Base-by-base conservation (phyloP, 2,329 filamentous ascomycete genomes). In the Teratosphaeria epicoccoides region DNA sequence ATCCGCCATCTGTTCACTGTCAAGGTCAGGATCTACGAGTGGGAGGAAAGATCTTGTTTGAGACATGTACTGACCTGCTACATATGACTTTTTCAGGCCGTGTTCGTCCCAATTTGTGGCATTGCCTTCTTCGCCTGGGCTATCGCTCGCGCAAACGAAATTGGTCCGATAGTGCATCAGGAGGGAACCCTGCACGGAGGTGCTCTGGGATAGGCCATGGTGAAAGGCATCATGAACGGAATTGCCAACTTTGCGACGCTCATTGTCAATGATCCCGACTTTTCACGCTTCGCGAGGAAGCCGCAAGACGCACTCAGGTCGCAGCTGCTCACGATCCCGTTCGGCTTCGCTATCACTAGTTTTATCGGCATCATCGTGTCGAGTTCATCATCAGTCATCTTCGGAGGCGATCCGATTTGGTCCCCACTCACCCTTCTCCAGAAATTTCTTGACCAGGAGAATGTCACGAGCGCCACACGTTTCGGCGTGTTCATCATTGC, bases 1-100 rank as follows among this genome's bases (percentile, higher is more conserved):
- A 83, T 95, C 62, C 82, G 89, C 45, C 89, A 95, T 66, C 74
- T 95, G n/a, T 95, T 95, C 71, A 95, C 89, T 0, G 85, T 88
- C 64, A 96, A 96, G 72, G n/a, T n/a, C n/a, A n/a, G n/a, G n/a
- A n/a, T n/a, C n/a, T n/a, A n/a, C n/a, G n/a, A n/a, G n/a, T n/a
- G n/a, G n/a, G n/a, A n/a, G n/a, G n/a, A n/a, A n/a, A n/a, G n/a
- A n/a, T n/a, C n/a, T n/a, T n/a, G n/a, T n/a, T n/a, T n/a, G n/a
- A n/a, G n/a, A n/a, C n/a, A n/a, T n/a, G n/a, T n/a, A n/a, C n/a
- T n/a, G n/a, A n/a, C n/a, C n/a, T n/a, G n/a, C n/a, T n/a, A n/a
- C n/a, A n/a, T n/a, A n/a, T n/a, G n/a, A n/a, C n/a, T n/a, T n/a
- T n/a, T n/a, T n/a, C n/a, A n/a, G n/a, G 83, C 90, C 0, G 86